Conservation (phyloP, 1,139 yeast genomes). For the Kurtzmaniella natalensis region DNA sequence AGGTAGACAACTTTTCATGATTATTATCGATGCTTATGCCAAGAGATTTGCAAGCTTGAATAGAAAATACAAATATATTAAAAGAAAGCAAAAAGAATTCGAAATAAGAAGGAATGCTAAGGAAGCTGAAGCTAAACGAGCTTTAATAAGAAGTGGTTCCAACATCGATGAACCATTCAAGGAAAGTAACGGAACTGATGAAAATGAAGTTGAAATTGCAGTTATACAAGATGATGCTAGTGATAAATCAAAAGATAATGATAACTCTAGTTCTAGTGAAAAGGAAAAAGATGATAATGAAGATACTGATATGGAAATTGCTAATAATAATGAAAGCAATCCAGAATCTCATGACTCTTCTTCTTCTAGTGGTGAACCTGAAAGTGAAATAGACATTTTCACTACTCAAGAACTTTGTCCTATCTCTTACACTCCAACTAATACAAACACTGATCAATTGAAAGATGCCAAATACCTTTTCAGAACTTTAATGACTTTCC, state of each 20-base stretch:
- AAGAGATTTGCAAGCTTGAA: slow-evolving; percentile 76
- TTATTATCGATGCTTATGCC: slow-evolving; percentile 84
- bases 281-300: slow-evolving; percentile 14
- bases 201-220: background rate
- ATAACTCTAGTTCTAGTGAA: background rate
- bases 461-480: slow-evolving; percentile 87
- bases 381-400: slow-evolving; percentile 25
- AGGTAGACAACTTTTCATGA: slow-evolving; percentile 77
- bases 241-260: slow-evolving; percentile 5
- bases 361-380: slow-evolving; percentile 2
- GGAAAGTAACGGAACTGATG: background rate
- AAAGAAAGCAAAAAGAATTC: slow-evolving; percentile 56
- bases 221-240: background rate
- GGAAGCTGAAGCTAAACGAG: slow-evolving; percentile 41
- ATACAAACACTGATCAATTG: slow-evolving; percentile 56
- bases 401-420: slow-evolving; percentile 40
- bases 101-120: slow-evolving; percentile 40
- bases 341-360: slow-evolving; percentile 3
- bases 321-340: slow-evolving; percentile 9
- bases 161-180: slow-evolving; percentile 1
- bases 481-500: slow-evolving; percentile 83
- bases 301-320: slow-evolving; percentile 17
- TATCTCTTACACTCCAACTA: slow-evolving; percentile 25
- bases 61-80: slow-evolving; percentile 62
- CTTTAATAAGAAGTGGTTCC: slow-evolving; percentile 33